These are phyloP conservation scores for Cladorrhinum sp. DNA, from an alignment of 2,329 filamentous ascomycete genomes.

Conservation along the genomic window DNA sequence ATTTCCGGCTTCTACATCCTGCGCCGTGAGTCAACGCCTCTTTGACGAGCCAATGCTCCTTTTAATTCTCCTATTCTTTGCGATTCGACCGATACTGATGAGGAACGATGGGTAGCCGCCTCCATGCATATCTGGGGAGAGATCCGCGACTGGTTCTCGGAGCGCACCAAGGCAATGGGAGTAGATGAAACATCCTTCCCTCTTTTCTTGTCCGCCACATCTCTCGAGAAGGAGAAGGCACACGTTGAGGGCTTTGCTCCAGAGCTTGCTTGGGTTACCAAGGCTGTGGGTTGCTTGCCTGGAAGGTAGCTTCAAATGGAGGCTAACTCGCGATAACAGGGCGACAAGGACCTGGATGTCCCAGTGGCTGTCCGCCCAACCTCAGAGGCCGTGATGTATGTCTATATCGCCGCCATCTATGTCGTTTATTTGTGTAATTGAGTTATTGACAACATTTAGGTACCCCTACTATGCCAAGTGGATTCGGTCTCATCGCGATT, in stretches of 20 bases:
- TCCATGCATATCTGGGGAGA: conserved; percentile 58
- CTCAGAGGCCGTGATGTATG: conserved; percentile 52
- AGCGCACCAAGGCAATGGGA: conserved; percentile 81
- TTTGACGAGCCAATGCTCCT: neutral
- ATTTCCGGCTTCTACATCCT: conserved; percentile 92
- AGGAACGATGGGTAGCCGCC: neutral
- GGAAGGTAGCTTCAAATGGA: conserved; percentile 41
- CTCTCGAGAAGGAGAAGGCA: conserved; percentile 83
- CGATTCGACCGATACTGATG: neutral
- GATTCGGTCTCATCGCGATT: conserved; percentile 93
- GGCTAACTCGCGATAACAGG: conserved; percentile 46
- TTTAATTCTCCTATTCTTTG: neutral
- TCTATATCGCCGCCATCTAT: conserved; percentile 17
- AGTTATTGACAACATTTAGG: conserved; percentile 58
- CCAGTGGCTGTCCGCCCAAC: conserved; percentile 64
- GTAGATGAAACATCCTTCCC: conserved; percentile 97
- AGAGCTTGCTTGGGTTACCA: conserved; percentile 84
- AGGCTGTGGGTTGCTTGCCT: conserved; percentile 47
- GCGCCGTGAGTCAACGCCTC: neutral
- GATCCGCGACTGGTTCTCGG: conserved; percentile 65
- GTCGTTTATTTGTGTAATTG: conserved; percentile 28
- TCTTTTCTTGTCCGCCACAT: conserved; percentile 90
- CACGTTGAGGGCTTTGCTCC: conserved; percentile 99
- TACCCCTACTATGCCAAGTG: conserved; percentile 86
- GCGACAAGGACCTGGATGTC: conserved; percentile 87